Base-by-base conservation (phyloP, 345 rosid genomes). In the Boechera retrofracta region DNA sequence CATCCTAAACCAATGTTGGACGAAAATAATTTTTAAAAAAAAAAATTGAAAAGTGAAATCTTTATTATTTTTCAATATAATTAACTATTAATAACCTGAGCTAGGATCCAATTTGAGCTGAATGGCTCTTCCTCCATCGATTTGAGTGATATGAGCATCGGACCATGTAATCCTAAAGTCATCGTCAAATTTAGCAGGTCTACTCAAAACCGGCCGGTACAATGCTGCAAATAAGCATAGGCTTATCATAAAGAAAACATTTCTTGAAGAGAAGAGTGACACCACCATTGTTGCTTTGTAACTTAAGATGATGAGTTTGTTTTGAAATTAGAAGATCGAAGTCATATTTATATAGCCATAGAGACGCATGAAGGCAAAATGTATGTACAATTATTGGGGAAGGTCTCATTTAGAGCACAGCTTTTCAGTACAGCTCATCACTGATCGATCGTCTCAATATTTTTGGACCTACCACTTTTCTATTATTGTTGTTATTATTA, bases 131-230 rank as follows among this genome's bases (percentile, higher is more conserved):
- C 98, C 98, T 53, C 89, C 91, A 48, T 86, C 87, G 41, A 91
- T 55, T 82, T 89, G 90, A 79, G 80, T 84, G 80, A 91, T 83
- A 59, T 91, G 98, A 74, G 84, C 35, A 10, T 89, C 94, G 15
- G 97, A 60, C 98, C 98, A 94, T 7, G 97, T 85, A 80, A 94
- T 64, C 16, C 24, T 81, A 69, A 94, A 94, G 77, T 91, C 96
- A 51, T 89, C 80, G 33, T 81, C 51, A 59, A 94, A 94, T 73
- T 88, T 85, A 15, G 93, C 89, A 1, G 89, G 91, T 59, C 90
- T 81, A 7, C 86, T 90, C 7, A 53, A 21, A 47, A 80, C 67
- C 29, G 80, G 65, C 16, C 74, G 81, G 69, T 53, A 52, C 74
- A 66, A 78, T 60, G 73, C 74, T 12, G 75, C 72, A 36, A 55